Evolutionary conservation across 352 stramenopile species (phyloP), one percentile per base, ranked within the genome.

Genomic region (Plasmopara halstedii): DNA sequence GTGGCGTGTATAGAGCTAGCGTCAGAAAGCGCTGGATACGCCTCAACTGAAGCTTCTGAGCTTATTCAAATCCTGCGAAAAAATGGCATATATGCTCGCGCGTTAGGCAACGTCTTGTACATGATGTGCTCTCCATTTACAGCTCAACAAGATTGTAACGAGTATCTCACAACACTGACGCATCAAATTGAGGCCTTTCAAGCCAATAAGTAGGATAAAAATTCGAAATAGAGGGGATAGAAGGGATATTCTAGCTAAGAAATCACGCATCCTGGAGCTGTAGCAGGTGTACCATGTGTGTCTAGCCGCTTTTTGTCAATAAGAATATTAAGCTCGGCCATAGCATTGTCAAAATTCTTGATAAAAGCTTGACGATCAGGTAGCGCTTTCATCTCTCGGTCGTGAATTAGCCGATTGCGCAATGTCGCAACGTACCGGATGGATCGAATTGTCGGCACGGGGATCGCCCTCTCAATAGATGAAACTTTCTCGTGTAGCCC

Each of bases 71-170:
- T 58, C 17, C 61, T 93, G 11, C 74, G 81, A 14, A 46, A 65
- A 34, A 67, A 86, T 42, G 67, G 75, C 39, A 65, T 93, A 22
- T 90, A 93, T 48, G 81, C 81, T 38, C 81, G 81, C 29, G 70
- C 81, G 10, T 63, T 93, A 0, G 81, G 81, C 21, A 93, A 90
- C 46, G 78, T 90, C 42, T 42, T 93, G 29, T 93, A 93, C 58
- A 59, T 93, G 47, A 93, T 93, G 78, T 88, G 75, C 55, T 90
- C 81, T 6, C 81, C 81, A 0, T 56, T 93, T 0, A 90, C 76
- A 19, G 79, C 76, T 4, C 59, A 67, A 31, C 56, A 61, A 31
- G 73, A 86, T 36, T 90, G 78, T 48, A 60, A 58, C 45, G 69
- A 69, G 35, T 83, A 85, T 42, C 67, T 90, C 15, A 33, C 48